These are phyloP conservation scores for Alternaria sp. DNA, from an alignment of 2,329 filamentous ascomycete genomes.

Conservation along the genomic window DNA sequence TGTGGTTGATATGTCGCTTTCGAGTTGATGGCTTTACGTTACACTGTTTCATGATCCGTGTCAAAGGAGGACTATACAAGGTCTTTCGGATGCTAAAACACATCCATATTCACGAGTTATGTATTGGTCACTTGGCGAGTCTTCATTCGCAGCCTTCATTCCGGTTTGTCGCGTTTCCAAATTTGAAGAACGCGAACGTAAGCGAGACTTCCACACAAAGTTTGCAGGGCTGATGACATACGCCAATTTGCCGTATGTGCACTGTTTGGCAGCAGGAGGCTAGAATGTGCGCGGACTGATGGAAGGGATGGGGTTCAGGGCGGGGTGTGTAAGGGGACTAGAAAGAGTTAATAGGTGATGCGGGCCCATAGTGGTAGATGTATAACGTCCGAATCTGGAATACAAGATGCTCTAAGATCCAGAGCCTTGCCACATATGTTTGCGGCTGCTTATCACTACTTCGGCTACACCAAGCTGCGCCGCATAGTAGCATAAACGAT, in stretches of 20 bases:
- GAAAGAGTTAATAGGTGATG: constrained; percentile 14
- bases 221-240: constrained; percentile 56
- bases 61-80: neutral
- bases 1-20: neutral
- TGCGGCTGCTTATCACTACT: neutral
- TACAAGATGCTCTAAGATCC: constrained; percentile 35
- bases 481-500: neutral
- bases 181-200: neutral
- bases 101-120: neutral
- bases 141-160: neutral
- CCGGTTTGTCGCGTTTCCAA: neutral
- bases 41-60: neutral
- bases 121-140: neutral
- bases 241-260: constrained; percentile 58
- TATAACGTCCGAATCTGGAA: constrained; percentile 38
- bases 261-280: constrained; percentile 50
- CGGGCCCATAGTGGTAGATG: constrained; percentile 17
- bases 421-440: constrained; percentile 8
- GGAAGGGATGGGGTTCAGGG: constrained; percentile 19
- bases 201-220: constrained; percentile 7
- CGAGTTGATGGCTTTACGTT: neutral
- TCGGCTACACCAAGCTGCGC: neutral
- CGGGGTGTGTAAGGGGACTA: constrained; percentile 9
- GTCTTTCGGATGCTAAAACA: neutral
- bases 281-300: constrained; percentile 32